Evolutionary conservation across 495 filamentous ascomycete species (phyloP).

Genomic region (Hyaloscypha hepaticicola): DNA sequence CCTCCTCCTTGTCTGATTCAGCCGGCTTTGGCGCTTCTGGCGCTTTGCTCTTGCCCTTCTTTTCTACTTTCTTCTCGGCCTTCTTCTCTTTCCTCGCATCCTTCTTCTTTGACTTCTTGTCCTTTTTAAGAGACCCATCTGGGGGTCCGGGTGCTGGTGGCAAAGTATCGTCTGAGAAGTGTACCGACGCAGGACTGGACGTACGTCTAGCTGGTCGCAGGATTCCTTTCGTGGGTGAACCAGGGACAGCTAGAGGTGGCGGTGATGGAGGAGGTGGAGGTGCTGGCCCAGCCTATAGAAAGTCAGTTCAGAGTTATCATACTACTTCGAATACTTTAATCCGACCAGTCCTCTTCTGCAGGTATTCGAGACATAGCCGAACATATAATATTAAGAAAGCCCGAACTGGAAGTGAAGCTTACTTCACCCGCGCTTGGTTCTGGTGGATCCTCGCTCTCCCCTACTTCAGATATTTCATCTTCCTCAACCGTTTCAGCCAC

Average conservation of each 20-base stretch:
- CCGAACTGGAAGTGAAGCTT: background rate
- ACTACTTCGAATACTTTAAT: background rate
- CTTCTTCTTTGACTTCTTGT: constrained; percentile 12
- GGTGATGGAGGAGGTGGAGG: background rate
- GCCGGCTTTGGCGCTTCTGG: background rate
- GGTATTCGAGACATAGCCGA: background rate
- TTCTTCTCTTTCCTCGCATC: constrained; percentile 11
- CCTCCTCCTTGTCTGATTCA: background rate
- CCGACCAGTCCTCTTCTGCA: background rate
- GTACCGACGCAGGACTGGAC: constrained; percentile 6
- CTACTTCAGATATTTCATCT: background rate
- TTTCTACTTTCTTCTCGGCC: constrained; percentile 14
- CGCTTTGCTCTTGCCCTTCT: constrained; percentile 11
- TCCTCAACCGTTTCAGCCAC: background rate
- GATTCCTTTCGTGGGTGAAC: background rate
- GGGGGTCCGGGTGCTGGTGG: constrained; percentile 12
- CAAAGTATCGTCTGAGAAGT: constrained; percentile 15
- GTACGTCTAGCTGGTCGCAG: background rate
- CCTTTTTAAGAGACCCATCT: constrained; percentile 8
- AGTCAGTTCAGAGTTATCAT: background rate
- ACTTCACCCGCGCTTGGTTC: background rate
- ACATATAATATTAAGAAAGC: background rate
- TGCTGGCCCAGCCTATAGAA: background rate
- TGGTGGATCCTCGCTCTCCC: background rate
- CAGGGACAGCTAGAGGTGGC: background rate